Evolutionary conservation across 108 stramenopile species (phyloP), one percentile per base, ranked within the genome.

Genomic region (Cyclotella choctawhatcheeana): DNA sequence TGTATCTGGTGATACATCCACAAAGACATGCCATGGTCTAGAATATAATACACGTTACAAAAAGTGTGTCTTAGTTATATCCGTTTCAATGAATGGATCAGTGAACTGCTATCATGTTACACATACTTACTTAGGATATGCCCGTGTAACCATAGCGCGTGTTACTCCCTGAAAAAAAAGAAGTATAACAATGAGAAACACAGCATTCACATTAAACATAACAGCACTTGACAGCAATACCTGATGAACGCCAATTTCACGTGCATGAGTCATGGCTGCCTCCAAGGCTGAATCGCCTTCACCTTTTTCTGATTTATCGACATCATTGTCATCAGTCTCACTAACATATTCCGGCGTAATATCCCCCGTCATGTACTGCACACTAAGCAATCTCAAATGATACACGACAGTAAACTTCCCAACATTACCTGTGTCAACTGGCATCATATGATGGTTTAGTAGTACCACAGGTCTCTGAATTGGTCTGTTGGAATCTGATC

Each of bases 1-100:
- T 21, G 86, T 89, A 64, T 90, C 89, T 3, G 95, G 92, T 20
- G 89, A 89, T 10, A 84, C 84, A 64, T 96, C 95, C 30, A 96
- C 92, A 81, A 96, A 96, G 18, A 96, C 85, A 71, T 93, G 91
- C 95, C 95, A 96, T 30, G 95, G 92, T 34, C 89, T 86, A 60
- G n/a, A n/a, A 48, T 33, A 67, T 32, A 18, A 67, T 18, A 24
- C n/a, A n/a, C n/a, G n/a, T n/a, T n/a, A n/a, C n/a, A n/a, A n/a
- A n/a, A n/a, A n/a, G n/a, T n/a, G n/a, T n/a, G n/a, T n/a, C n/a
- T n/a, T n/a, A n/a, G n/a, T n/a, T n/a, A n/a, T n/a, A n/a, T n/a
- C n/a, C n/a, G n/a, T n/a, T n/a, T n/a, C n/a, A n/a, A n/a, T 21
- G 22, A 44, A 6, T 60, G 20, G 58, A 18, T 5, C 27, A 21